phyloP scores from a whole-genome alignment of 805 yeast genomes.

The Yarrowia yakushimensis region DNA sequence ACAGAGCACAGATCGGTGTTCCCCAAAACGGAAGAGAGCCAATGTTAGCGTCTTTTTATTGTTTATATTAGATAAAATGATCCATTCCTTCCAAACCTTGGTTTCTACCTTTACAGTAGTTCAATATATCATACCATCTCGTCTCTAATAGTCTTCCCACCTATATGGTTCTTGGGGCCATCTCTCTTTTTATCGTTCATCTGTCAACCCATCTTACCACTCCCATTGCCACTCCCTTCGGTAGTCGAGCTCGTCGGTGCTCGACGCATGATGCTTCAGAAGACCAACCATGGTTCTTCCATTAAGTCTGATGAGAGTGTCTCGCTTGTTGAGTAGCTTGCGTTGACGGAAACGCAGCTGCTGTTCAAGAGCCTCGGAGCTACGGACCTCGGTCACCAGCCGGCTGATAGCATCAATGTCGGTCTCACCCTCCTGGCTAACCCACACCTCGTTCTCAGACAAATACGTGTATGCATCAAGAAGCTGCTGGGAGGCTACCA shows the following conservation, averaged over 20 bases:
- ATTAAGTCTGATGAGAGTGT: not conserved
- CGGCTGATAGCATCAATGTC: conserved; percentile 13
- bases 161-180: too few species aligned
- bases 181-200: not conserved
- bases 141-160: too few species aligned
- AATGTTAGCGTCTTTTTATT: not conserved
- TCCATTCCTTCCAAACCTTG: not conserved
- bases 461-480: conserved; percentile 21
- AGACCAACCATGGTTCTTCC: not conserved
- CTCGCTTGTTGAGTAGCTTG: conserved; percentile 3
- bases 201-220: not conserved
- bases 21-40: too few species aligned
- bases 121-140: too few species aligned
- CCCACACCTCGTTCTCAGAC: not conserved
- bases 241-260: not conserved
- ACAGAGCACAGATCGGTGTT: too few species aligned
- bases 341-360: conserved; percentile 9
- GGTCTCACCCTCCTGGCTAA: conserved; percentile 16
- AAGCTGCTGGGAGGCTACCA: not conserved
- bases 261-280: not conserved
- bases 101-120: too few species aligned
- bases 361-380: not conserved
- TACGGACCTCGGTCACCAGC: not conserved
- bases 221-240: not conserved
- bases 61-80: not conserved